Evolutionary conservation across 1,284 basidiomycete genomes (phyloP), one percentile per base, ranked within the genome.

Genomic region (Testicularia cyperi): DNA sequence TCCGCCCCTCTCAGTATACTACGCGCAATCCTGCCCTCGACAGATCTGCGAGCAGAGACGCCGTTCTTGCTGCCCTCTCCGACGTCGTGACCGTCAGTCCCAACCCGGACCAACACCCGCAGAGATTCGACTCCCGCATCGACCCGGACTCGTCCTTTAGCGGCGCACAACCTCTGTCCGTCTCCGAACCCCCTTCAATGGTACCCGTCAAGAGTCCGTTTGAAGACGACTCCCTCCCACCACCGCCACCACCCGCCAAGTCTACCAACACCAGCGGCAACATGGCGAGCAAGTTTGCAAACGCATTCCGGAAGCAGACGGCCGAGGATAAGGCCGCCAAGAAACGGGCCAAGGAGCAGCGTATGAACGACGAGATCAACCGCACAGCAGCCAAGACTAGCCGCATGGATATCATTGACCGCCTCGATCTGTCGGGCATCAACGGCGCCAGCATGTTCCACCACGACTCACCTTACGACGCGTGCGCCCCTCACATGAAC

Each of bases 391-490:
- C 48, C 10, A 46, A 42, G 14, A 37, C 45, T 7, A 65, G 48
- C 32, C 58, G 72, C 31, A 68, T 75, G 55, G 73, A 75, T 35
- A 58, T 75, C 32, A 75, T 75, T 41, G 73, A 75, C 36, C 65
- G 68, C 40, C 60, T 75, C 26, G 73, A 75, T 38, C 48, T 70
- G 20, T 66, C 63, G 13, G 73, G 71, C 13, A 53, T 75, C 34
- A 57, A 65, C 26, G 73, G 71, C 9, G 62, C 61, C 22, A 66
- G 63, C 45, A 53, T 75, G 53, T 75, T 75, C 52, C 73, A 75
- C 44, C 73, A 75, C 44, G 73, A 75, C 45, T 74, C 71, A 34
- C 73, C 73, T 0, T 75, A 75, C 45, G 73, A 75, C 32, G 73
- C 73, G 7, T 72, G 70, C 46, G 54, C 68, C 1, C 71, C 72